phyloP scores from a whole-genome alignment of 108 stramenopile genomes.

The Cyclotella atomus region DNA sequence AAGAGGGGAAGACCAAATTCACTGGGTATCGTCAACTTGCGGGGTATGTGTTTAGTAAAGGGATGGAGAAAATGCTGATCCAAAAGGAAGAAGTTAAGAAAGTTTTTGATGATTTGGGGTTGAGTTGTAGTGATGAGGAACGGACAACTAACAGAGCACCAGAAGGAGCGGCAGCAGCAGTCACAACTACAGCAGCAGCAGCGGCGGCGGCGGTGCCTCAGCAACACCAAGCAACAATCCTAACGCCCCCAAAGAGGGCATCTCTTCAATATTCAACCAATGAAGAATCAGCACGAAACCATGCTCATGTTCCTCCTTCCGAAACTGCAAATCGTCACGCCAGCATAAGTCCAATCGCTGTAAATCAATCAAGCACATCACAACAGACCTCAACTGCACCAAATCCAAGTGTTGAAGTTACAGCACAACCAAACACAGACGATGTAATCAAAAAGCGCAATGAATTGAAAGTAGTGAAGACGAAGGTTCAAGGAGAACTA shows the following conservation, averaged over 20 bases:
- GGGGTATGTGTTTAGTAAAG: neutral
- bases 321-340: too few species aligned
- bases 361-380: too few species aligned
- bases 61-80: neutral
- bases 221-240: too few species aligned
- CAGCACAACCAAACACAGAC: neutral
- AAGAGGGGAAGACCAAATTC: constrained; percentile 1
- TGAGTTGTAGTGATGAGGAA: neutral
- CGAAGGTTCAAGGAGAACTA: neutral
- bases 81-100: neutral
- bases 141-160: neutral
- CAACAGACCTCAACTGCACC: neutral
- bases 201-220: too few species aligned
- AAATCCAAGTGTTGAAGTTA: neutral
- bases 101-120: neutral
- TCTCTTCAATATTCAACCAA: too few species aligned
- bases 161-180: neutral
- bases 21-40: neutral
- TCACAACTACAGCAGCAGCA: too few species aligned
- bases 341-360: too few species aligned
- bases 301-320: too few species aligned
- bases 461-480: neutral
- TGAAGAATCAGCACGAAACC: too few species aligned
- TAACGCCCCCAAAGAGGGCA: too few species aligned
- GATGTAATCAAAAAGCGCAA: neutral